Base-by-base conservation (phyloP, 371 early-diverging fungal species). In the Mucor racemosus region DNA sequence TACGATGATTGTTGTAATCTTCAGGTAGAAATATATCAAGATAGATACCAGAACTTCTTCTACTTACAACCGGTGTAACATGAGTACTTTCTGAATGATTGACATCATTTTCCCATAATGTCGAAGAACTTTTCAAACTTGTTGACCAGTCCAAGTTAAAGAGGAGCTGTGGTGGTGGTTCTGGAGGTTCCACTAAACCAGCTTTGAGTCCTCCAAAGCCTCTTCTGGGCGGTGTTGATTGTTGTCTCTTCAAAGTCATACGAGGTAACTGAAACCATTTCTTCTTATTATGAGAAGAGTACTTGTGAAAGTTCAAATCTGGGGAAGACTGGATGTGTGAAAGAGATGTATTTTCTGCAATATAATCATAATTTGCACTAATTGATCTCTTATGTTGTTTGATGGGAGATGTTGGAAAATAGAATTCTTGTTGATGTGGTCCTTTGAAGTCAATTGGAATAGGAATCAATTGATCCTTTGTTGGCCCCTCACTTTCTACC, bases 101-200 rank as follows among this genome's bases (percentile, higher is more conserved):
- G 13, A 40, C 35, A 41, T 66, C 41, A 36, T 60, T 60, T 34
- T 66, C 41, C 54, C 61, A 58, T 34, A 40, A 4, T 17, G 26
- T 7, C 19, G 55, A 3, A 21, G 62, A 17, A 26, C 42, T 31
- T 31, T 17, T 21, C 35, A 54, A 42, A 17, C 55, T 40, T n/a
- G 69, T 58, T 36, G 68, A 68, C 68, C 68, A 68, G 1, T 53
- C 35, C 11, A 68, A 42, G 38, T 69, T 65, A 17, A 69, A 64
- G 36, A 69, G 60, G 60, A 69, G 65, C 34, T 64, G 64, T 44
- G 65, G 69, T 42, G 69, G 69, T 44, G 65, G 69, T 64, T 69
- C 58, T n/a, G 69, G 69, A 36, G 69, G 69, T 56, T 69, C 69
- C 35, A 69, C 58, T 44, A 57, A 48, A n/a, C 60, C 69, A 21